Percentiles rank a stretch among this genome's conserved stretches.
Conservation (phyloP, 257 asterid species). For the Solanum chiquidenum region DNA sequence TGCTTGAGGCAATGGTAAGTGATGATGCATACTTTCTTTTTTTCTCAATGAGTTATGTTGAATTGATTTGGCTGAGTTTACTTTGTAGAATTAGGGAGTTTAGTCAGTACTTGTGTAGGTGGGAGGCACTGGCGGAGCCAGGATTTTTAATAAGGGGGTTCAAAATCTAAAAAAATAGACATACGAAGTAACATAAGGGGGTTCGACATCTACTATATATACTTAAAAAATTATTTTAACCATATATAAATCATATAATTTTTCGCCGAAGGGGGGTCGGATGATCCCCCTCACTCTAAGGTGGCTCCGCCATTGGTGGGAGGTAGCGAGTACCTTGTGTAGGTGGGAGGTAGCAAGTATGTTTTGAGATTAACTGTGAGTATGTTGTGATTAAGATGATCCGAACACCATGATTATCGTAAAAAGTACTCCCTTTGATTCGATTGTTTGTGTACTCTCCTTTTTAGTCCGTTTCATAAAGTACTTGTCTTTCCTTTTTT, state of each 20-base stretch:
- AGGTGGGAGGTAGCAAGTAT: not conserved
- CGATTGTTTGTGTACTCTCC: not conserved
- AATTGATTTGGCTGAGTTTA: not conserved
- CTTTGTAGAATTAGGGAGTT: not conserved
- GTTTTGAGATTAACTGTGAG: not conserved
- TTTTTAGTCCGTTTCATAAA: not conserved
- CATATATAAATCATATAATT: too few species aligned
- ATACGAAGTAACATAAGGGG: too few species aligned
- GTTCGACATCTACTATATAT: too few species aligned
- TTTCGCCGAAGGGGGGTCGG: too few species aligned
- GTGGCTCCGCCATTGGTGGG: too few species aligned
- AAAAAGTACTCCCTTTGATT: not conserved
- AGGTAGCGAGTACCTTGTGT: not conserved
- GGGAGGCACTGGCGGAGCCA: too few species aligned
- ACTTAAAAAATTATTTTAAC: too few species aligned
- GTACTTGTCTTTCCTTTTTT: not conserved
- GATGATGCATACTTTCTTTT: not conserved
- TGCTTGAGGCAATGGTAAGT: conserved; percentile 35
- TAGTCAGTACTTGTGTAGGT: not conserved
- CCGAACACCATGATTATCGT: not conserved
- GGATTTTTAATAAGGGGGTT: too few species aligned
- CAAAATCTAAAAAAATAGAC: too few species aligned
- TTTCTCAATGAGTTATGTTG: not conserved
- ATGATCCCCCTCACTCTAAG: too few species aligned
- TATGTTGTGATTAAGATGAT: not conserved